Percentiles rank a stretch among this genome's conserved stretches.
These are phyloP conservation scores for Hansenula lynferdii DNA, from an alignment of 1,139 yeast species.

Conservation along the genomic window DNA sequence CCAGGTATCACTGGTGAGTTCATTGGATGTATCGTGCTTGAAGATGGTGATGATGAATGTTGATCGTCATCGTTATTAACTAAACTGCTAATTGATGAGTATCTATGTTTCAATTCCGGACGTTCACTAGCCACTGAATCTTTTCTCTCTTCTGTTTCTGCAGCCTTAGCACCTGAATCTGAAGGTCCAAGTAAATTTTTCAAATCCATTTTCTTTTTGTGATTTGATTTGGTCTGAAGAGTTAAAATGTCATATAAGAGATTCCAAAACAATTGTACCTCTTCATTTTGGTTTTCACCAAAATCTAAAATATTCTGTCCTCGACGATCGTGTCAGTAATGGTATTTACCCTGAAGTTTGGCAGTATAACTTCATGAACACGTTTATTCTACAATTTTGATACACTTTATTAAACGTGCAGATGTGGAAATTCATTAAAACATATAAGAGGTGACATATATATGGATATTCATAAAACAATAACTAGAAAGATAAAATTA, in stretches of 20 bases:
- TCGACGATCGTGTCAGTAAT: too few species aligned
- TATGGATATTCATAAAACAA: too few species aligned
- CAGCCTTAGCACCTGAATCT: neutral
- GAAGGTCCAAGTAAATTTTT: conserved; percentile 10
- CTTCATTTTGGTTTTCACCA: neutral
- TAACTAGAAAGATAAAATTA: neutral
- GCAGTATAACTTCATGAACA: too few species aligned
- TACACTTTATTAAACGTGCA: too few species aligned
- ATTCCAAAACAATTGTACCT: neutral
- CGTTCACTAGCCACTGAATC: conserved; percentile 1
- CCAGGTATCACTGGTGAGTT: conserved; percentile 10
- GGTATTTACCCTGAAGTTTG: neutral
- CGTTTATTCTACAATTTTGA: too few species aligned
- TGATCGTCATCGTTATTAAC: conserved; percentile 26
- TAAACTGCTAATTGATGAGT: conserved; percentile 29
- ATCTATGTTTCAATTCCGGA: conserved; percentile 20
- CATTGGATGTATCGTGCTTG: conserved; percentile 4
- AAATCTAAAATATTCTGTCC: neutral
- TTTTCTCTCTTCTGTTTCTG: neutral
- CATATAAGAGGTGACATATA: too few species aligned
- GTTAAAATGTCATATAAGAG: too few species aligned
- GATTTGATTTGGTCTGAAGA: neutral
- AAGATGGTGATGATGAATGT: conserved; percentile 7
- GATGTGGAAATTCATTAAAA: too few species aligned
- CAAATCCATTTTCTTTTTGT: conserved; percentile 14